Conservation (phyloP, 768 basidiomycete genomes). For the Clavaria fumosa region DNA sequence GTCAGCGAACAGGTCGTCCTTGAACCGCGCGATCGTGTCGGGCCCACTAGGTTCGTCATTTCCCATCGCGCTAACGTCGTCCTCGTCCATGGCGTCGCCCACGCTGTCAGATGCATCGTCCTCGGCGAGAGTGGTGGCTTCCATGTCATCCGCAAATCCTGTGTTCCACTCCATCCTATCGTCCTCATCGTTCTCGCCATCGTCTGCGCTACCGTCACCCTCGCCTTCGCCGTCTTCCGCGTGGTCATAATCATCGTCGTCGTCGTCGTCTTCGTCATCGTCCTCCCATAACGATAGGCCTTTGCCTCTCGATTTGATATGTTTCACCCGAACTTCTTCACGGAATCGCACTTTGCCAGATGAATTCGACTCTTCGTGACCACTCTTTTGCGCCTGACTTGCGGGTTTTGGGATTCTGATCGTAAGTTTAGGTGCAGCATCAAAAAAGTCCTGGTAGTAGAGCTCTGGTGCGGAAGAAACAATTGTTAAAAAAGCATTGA, state of each 20-base stretch:
- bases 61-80: conserved; percentile 15
- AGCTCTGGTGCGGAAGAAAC: conserved; percentile 32
- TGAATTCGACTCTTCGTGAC: conserved; percentile 11
- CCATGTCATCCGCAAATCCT: too few species aligned
- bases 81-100: conserved; percentile 14
- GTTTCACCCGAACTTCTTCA: conserved; percentile 68
- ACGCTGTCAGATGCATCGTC: too few species aligned
- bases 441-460: conserved; percentile 73
- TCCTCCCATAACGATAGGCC: conserved; percentile 22
- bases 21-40: conserved; percentile 40
- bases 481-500: background rate
- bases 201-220: conserved; percentile 33
- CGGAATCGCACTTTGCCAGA: conserved; percentile 57
- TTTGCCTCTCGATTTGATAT: conserved; percentile 60
- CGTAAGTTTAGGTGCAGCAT: conserved; percentile 35
- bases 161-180: conserved; percentile 17
- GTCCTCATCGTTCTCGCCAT: conserved; percentile 18
- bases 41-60: conserved; percentile 19
- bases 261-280: conserved; percentile 15
- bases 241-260: conserved; percentile 15
- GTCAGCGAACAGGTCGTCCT: conserved; percentile 44
- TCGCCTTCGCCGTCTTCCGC: conserved; percentile 27
- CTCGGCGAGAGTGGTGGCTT: too few species aligned
- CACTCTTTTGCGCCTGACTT: conserved; percentile 10
- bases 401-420: conserved; percentile 11